Base-by-base conservation (phyloP, 2,329 filamentous ascomycete genomes). In the Penicillium decumbens region DNA sequence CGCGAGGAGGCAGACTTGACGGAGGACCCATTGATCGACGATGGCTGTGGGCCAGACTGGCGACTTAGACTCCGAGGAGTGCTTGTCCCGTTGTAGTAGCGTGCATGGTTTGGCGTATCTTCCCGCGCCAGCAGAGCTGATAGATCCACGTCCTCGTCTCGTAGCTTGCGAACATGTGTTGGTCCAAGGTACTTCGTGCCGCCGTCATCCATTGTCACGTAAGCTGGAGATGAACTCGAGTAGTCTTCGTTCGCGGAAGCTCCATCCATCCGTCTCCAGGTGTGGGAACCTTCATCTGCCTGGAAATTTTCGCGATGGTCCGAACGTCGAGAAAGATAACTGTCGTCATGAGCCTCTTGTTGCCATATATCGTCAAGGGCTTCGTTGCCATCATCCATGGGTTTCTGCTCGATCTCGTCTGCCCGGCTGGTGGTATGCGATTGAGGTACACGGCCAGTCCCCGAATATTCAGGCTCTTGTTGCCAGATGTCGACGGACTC, bases 301-400 rank as follows among this genome's bases (percentile, higher is more conserved):
- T 55, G 53, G 12, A 51, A 54, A 27, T 59, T 51, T 38, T 37
- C 46, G 35, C 48, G 43, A 24, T 62, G 56, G 38, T 65, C 54
- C 13, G 59, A 61, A 27, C 54, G 59, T 46, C 65, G 59, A 10
- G 65, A 65, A 9, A 62, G 54, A 18, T 65, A 58, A 37, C 65
- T 69, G 37, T 68, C 63, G 42, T 72, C 67, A n/a, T 64, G 61
- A 35, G 71, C 70, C 55, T 74, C 70, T 55, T 71, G 68, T 53
- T 76, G 73, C 75, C 75, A 77, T 25, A 77, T 76, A 45, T 77
- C 74, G 43, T 69, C 71, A 48, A 69, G 71, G 12, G 65, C 33
- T 20, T 10, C 72, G 33, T 70, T 70, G 13, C 66, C 64, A 9
- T 61, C 59, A 9, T 55, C 53, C 3, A 57, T 41, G 6, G 55